A percentile compares a stretch with the other conserved stretches of the same genome.
Conservation (phyloP, 2,329 filamentous ascomycete species). For the Sarocladium strictum region DNA sequence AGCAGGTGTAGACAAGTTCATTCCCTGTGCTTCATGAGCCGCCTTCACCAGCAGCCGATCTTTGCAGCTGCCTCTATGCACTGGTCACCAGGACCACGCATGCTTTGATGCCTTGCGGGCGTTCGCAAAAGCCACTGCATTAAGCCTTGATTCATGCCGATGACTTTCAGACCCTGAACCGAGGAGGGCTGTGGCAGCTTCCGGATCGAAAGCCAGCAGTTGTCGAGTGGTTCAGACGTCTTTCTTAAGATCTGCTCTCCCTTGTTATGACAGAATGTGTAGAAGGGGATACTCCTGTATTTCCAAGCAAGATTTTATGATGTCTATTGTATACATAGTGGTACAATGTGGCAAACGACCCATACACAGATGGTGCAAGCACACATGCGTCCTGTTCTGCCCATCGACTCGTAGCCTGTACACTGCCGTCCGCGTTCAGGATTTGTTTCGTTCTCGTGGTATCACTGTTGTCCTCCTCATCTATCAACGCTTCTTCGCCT, state of each 20-base stretch:
- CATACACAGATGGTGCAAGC: background rate
- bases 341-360: background rate
- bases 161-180: no score
- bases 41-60: background rate
- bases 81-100: background rate
- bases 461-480: background rate
- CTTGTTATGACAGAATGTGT: no score
- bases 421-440: background rate
- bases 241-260: no score
- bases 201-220: no score
- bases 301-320: background rate
- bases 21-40: background rate
- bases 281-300: no score
- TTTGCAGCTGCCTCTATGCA: background rate
- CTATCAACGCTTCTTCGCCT: constrained; percentile 17
- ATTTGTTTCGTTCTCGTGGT: background rate
- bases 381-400: background rate
- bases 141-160: no score
- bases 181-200: no score
- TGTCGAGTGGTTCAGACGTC: no score
- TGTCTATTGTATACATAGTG: background rate
- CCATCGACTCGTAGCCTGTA: background rate
- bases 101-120: no score
- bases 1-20: background rate
- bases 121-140: no score